These are phyloP conservation scores for Cadophora gregata DNA, from an alignment of 2,329 filamentous ascomycete species.

Conservation along the genomic window DNA sequence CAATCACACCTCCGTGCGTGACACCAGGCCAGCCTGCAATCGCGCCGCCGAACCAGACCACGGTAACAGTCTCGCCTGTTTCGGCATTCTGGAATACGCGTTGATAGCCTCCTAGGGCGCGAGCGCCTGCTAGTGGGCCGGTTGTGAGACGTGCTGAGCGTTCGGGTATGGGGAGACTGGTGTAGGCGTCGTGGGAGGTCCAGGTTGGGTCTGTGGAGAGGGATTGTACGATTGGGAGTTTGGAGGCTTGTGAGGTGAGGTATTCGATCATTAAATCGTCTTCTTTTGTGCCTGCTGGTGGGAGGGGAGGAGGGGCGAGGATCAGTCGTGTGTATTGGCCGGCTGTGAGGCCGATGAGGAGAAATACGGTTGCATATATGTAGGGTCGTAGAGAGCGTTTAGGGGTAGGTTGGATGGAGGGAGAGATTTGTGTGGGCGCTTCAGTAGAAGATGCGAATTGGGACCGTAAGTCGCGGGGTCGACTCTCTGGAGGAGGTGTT, in stretches of 20 bases:
- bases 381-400: constrained; percentile 41
- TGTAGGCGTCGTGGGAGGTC: constrained; percentile 52
- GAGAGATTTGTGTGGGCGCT: constrained; percentile 18
- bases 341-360: constrained; percentile 49
- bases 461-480: constrained; percentile 36
- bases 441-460: constrained; percentile 33
- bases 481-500: constrained; percentile 20
- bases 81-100: constrained; percentile 67
- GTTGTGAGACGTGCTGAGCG: constrained; percentile 47
- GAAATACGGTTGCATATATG: constrained; percentile 47
- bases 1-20: constrained; percentile 73
- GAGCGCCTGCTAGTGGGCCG: constrained; percentile 50
- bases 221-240: constrained; percentile 55
- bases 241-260: constrained; percentile 51
- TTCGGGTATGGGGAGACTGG: constrained; percentile 33
- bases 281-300: constrained; percentile 47
- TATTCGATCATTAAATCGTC: constrained; percentile 50
- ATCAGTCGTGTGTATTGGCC: constrained; percentile 50
- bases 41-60: constrained; percentile 72
- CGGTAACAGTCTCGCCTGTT: constrained; percentile 62
- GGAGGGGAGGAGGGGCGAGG: constrained; percentile 52
- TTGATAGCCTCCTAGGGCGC: constrained; percentile 57
- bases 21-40: constrained; percentile 73
- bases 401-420: constrained; percentile 27
- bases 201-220: constrained; percentile 52